These are phyloP conservation scores for Hawksworthiomyces lignivorus DNA, from an alignment of 2,329 filamentous ascomycete species.

Conservation along the genomic window DNA sequence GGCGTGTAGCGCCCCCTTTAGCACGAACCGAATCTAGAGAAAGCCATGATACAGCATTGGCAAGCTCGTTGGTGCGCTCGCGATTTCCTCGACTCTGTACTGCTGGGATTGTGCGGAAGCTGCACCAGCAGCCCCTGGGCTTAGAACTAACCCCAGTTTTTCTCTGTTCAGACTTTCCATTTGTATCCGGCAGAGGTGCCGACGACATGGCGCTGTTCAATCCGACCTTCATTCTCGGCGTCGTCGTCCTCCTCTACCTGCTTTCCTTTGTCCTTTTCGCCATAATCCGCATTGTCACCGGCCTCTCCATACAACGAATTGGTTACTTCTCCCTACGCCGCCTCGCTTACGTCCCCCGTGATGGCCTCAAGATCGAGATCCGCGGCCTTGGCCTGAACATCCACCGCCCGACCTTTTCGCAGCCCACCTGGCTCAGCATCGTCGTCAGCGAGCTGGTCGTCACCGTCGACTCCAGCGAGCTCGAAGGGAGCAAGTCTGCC, in stretches of 20 bases:
- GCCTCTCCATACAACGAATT: slow-evolving; percentile 90
- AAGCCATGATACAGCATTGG: slow-evolving; percentile 6
- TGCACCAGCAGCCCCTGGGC: too few species aligned
- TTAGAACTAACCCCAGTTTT: too few species aligned
- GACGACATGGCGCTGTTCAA: slow-evolving; percentile 56
- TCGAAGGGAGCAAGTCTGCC: slow-evolving; percentile 43
- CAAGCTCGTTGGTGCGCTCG: slow-evolving; percentile 5
- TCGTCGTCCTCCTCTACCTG: slow-evolving; percentile 79
- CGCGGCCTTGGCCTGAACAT: slow-evolving; percentile 80
- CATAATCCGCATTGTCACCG: slow-evolving; percentile 83
- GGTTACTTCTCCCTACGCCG: slow-evolving; percentile 88
- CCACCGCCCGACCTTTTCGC: slow-evolving; percentile 91
- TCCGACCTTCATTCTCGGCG: slow-evolving; percentile 78
- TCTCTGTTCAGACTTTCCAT: too few species aligned
- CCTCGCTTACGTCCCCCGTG: slow-evolving; percentile 79
- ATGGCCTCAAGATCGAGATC: slow-evolving; percentile 85
- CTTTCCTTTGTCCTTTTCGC: slow-evolving; percentile 91
- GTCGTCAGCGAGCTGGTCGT: slow-evolving; percentile 79
- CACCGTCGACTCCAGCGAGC: slow-evolving; percentile 66
- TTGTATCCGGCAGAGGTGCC: slow-evolving; percentile 2
- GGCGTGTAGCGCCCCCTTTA: slow-evolving; percentile 4
- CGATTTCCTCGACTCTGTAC: too few species aligned
- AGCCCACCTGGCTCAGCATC: slow-evolving; percentile 93
- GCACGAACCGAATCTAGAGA: slow-evolving; percentile 7
- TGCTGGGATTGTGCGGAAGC: too few species aligned